Evolutionary conservation across 1,139 yeast species (phyloP), one percentile per base, ranked within the genome.

Genomic region (Blastobotrys aristatus): DNA sequence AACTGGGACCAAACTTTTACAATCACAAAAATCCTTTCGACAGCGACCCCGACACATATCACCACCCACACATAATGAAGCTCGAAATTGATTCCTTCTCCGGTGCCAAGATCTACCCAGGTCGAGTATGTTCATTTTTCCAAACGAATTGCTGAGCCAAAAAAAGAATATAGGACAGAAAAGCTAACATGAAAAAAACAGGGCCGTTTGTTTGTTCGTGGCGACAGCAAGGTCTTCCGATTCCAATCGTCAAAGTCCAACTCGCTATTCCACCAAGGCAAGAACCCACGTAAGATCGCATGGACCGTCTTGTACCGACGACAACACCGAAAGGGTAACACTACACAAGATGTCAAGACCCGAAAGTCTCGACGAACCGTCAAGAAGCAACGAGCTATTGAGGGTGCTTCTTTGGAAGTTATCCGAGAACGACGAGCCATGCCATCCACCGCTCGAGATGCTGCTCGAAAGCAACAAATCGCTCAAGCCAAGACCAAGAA

Each of bases 261-360:
- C 69, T 89, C 98, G 72, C 84, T 92, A 71, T 92, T 92, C 95
- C 83, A 84, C 72, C 99, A 94, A 82, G 89, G 97, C 84, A 92
- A 92, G 95, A 92, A 94, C 90, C 99, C 98, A 79, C 89, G 98
- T 84, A 87, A 96, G 84, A 83, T 92, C 72, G 84, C 97, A 62
- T 92, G 99, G 99, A 92, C 99, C 64, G 97, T 90, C 70, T 83
- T 92, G 69, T 92, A 80, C 92, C 92, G 99, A 84, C 87, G 96
- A 80, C 96, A 90, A 80, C 97, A 92, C 95, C 90, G 88, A 86
- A 92, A 92, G 81, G 99, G 99, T 81, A 82, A 90, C 71, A 83
- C 97, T 70, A 24, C 29, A 14, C 98, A 92, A 82, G 98, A 92
- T 80, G 85, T 87, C 63, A 68, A 94, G 74, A 94, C 89, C 86